Evolutionary conservation across 306 rosid species (phyloP).

Genomic region (Quercus berberidifolia): DNA sequence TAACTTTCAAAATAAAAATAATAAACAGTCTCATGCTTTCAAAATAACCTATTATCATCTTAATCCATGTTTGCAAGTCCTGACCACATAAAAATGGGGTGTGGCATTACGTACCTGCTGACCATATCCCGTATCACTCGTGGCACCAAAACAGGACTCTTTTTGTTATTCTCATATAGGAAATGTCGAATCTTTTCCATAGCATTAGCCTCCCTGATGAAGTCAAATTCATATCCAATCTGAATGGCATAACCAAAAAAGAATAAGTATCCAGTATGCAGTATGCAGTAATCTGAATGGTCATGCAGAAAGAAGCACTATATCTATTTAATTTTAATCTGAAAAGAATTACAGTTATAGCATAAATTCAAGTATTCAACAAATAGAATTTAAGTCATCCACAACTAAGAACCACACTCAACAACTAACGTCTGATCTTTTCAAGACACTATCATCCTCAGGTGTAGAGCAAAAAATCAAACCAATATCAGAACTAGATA

Average conservation of each 20-base stretch:
- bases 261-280: slow-evolving; percentile 24
- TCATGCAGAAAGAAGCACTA: slow-evolving; percentile 18
- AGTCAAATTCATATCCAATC: slow-evolving; percentile 97
- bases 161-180: slow-evolving; percentile 64
- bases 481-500: background rate
- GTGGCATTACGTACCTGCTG: slow-evolving; percentile 58
- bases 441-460: background rate
- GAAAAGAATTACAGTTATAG: background rate
- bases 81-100: slow-evolving; percentile 16
- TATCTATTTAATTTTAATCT: slow-evolving; percentile 4
- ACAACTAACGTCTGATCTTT: background rate
- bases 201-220: slow-evolving; percentile 79
- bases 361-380: background rate
- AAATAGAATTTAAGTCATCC: background rate
- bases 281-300: background rate
- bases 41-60: background rate
- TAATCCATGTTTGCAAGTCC: slow-evolving; percentile 16
- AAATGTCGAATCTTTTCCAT: slow-evolving; percentile 70
- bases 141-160: slow-evolving; percentile 82
- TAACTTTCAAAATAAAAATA: slow-evolving; percentile 7
- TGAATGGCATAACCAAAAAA: slow-evolving; percentile 26
- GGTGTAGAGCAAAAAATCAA: background rate
- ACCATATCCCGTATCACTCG: slow-evolving; percentile 55
- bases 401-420: slow-evolving; percentile 10
- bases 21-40: background rate